Percentiles rank a stretch among this genome's conserved stretches.
These are phyloP conservation scores for Pseudopithomyces maydicus DNA, from an alignment of 2,329 filamentous ascomycete genomes.

Conservation along the genomic window DNA sequence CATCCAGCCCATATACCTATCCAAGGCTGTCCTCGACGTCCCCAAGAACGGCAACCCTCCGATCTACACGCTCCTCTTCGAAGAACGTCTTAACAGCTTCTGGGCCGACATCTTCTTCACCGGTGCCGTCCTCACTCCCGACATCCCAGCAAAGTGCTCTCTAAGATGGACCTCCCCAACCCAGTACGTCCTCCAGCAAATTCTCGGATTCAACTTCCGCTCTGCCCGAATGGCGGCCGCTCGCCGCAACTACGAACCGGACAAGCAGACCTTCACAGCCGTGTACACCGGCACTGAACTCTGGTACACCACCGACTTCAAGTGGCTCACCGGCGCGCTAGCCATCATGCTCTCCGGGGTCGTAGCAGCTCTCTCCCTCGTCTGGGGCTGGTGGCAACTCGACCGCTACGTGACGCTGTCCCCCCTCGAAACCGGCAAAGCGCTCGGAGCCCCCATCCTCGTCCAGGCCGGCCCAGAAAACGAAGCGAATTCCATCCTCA, in stretches of 20 bases:
- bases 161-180: slow-evolving; percentile 12
- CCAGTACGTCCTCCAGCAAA: background rate
- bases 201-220: slow-evolving; percentile 16
- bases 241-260: background rate
- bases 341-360: slow-evolving; percentile 15
- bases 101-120: slow-evolving; percentile 11
- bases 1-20: background rate
- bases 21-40: slow-evolving; percentile 4
- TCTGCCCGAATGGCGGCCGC: background rate
- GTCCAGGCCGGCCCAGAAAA: slow-evolving; percentile 12
- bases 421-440: slow-evolving; percentile 20
- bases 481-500: slow-evolving; percentile 14
- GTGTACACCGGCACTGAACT: slow-evolving; percentile 12
- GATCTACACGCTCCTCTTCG: too few relatives aligned
- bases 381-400: slow-evolving; percentile 22
- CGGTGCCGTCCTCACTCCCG: background rate
- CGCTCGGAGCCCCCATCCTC: slow-evolving; percentile 18
- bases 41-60: background rate
- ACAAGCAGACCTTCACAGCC: slow-evolving; percentile 11
- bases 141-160: slow-evolving; percentile 9
- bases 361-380: slow-evolving; percentile 9
- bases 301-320: slow-evolving; percentile 14
- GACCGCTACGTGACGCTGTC: slow-evolving; percentile 15
- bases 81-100: background rate
- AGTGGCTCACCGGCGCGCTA: slow-evolving; percentile 11